phyloP scores from a whole-genome alignment of 2,329 filamentous ascomycete species.

The Dothideomycetes sp. region DNA sequence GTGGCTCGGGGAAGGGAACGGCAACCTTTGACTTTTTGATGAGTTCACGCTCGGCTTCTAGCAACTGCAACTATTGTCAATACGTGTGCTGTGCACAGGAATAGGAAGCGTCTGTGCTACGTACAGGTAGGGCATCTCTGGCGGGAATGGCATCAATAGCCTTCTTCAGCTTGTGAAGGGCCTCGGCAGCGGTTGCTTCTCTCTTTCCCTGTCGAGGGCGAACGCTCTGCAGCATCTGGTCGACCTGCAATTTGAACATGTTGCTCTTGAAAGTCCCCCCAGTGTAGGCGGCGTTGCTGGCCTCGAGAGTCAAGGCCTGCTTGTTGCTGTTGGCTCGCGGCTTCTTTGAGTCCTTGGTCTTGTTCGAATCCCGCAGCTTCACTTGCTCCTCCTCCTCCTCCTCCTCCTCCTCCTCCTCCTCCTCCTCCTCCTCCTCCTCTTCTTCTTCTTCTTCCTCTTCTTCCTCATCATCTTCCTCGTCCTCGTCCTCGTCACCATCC shows the following conservation, averaged over 20 bases:
- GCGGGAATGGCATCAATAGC: constrained; percentile 49
- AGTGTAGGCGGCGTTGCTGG: constrained; percentile 33
- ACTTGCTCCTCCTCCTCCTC: constrained; percentile 6
- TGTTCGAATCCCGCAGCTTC: background rate
- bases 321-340: constrained; percentile 13
- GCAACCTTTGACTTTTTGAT: constrained; percentile 58
- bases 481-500: background rate
- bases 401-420: background rate
- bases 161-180: constrained; percentile 46
- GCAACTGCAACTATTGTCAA: too few relatives aligned
- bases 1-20: constrained; percentile 81
- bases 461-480: background rate
- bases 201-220: constrained; percentile 51
- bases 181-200: constrained; percentile 43
- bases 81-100: too few relatives aligned
- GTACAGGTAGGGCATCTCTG: constrained; percentile 37
- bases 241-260: constrained; percentile 58
- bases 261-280: constrained; percentile 55
- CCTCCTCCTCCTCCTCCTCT: background rate
- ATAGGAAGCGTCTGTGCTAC: too few relatives aligned
- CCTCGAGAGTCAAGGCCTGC: constrained; percentile 9
- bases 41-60: constrained; percentile 58
- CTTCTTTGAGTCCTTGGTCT: constrained; percentile 14
- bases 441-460: background rate
- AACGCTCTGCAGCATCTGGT: constrained; percentile 52